Evolutionary conservation across 169 alveolate genomes (phyloP).

Genomic region (Eimeria acervulina): DNA sequence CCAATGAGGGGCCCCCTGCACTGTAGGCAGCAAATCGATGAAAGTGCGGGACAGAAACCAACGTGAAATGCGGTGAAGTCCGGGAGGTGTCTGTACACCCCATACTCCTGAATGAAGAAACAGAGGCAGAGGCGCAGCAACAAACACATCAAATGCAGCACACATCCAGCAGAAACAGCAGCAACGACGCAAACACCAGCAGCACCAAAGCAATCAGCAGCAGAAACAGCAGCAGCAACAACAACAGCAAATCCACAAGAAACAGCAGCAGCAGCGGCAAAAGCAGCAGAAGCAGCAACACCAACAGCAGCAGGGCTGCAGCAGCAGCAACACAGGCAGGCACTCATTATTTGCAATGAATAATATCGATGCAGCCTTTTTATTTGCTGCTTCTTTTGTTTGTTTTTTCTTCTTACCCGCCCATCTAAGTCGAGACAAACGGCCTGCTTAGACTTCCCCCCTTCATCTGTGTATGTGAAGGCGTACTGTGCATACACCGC

Average conservation of each 20-base stretch:
- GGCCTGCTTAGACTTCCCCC: background rate
- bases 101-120: background rate
- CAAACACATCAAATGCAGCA: background rate
- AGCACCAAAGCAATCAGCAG: background rate
- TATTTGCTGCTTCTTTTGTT: background rate
- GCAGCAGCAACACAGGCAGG: background rate
- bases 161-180: background rate
- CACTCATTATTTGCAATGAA: too few relatives aligned
- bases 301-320: conserved; percentile 16
- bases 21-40: conserved; percentile 54
- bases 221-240: background rate
- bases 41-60: conserved; percentile 65
- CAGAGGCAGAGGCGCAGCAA: background rate
- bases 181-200: background rate
- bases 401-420: background rate
- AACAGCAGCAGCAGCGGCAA: conserved; percentile 17
- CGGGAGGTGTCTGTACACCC: background rate
- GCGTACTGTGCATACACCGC: conserved; percentile 1
- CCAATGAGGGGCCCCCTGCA: conserved; percentile 75
- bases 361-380: too few relatives aligned
- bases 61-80: conserved; percentile 44
- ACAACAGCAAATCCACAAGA: too few relatives aligned
- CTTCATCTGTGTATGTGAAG: background rate
- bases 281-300: background rate
- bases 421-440: conserved; percentile 31